A percentile compares a stretch with the other conserved stretches of the same genome.
These are phyloP conservation scores for Neurospora sublineolata DNA, from an alignment of 495 filamentous ascomycete species.

Conservation along the genomic window DNA sequence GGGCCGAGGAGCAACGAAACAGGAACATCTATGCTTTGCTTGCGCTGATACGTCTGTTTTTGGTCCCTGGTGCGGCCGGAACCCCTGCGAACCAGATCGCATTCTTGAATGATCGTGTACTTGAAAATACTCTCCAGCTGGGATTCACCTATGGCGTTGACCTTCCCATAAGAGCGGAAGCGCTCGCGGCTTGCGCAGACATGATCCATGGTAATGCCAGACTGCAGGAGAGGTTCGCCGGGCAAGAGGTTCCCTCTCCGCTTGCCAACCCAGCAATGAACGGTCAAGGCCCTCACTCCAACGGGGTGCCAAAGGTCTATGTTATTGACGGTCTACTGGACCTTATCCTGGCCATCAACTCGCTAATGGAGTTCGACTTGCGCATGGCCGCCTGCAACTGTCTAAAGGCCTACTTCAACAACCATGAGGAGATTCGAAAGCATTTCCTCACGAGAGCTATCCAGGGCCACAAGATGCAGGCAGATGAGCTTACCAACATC, in stretches of 20 bases:
- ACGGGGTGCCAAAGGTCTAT: slow-evolving; percentile 54
- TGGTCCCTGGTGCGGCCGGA: slow-evolving; percentile 65
- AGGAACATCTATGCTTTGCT: slow-evolving; percentile 88
- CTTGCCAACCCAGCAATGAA: slow-evolving; percentile 33
- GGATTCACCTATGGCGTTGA: slow-evolving; percentile 70
- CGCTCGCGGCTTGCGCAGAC: slow-evolving; percentile 75
- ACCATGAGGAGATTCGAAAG: slow-evolving; percentile 62
- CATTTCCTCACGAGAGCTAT: slow-evolving; percentile 87
- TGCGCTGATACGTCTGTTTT: slow-evolving; percentile 73
- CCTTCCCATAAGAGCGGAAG: slow-evolving; percentile 71
- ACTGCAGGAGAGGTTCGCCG: slow-evolving; percentile 81
- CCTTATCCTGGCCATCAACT: slow-evolving; percentile 57
- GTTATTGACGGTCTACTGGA: slow-evolving; percentile 93
- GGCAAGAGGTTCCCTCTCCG: slow-evolving; percentile 56
- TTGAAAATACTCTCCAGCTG: slow-evolving; percentile 69
- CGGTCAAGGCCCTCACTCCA: slow-evolving; percentile 25
- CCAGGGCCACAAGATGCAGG: slow-evolving; percentile 66
- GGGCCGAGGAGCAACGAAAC: slow-evolving; percentile 66
- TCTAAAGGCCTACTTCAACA: slow-evolving; percentile 81
- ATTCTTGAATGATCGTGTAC: slow-evolving; percentile 65
- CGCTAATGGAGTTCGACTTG: slow-evolving; percentile 60
- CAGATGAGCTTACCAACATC: slow-evolving; percentile 82
- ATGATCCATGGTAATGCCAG: slow-evolving; percentile 70
- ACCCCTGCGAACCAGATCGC: slow-evolving; percentile 75
- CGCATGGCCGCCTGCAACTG: slow-evolving; percentile 80